Evolutionary conservation across 164 flowering plant species (phyloP).

Genomic region (Dillenia suffruticosa): DNA sequence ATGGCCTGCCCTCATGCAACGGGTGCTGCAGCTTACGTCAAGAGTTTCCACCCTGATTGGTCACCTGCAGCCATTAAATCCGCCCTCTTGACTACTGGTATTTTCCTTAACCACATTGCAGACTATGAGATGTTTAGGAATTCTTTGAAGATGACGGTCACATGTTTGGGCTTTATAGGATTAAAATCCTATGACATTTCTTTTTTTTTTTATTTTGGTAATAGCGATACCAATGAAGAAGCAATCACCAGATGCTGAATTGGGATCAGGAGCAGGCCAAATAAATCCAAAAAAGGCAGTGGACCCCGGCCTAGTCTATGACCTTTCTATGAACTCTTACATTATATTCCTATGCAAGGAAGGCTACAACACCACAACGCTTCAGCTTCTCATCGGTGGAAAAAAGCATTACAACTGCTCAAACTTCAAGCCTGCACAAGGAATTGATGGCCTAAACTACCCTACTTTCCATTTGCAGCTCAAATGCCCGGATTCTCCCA

Average conservation of each 20-base stretch:
- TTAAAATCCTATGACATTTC: background rate
- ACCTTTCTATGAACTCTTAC: conserved; percentile 32
- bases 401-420: conserved; percentile 25
- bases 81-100: conserved; percentile 83
- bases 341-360: conserved; percentile 54
- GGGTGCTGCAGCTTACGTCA: conserved; percentile 65
- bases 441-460: conserved; percentile 71
- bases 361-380: conserved; percentile 43
- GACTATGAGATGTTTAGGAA: no score
- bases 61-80: conserved; percentile 78
- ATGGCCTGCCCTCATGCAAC: conserved; percentile 74
- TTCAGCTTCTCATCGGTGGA: conserved; percentile 32
- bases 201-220: background rate
- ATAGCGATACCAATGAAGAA: conserved; percentile 43
- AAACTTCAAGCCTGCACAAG: conserved; percentile 21
- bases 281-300: conserved; percentile 48
- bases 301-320: conserved; percentile 62
- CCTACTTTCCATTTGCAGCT: conserved; percentile 59
- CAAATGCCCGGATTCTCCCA: background rate
- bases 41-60: conserved; percentile 69
- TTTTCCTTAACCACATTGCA: background rate
- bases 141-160: no score
- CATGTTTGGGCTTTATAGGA: no score
- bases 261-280: conserved; percentile 55
- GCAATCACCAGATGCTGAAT: conserved; percentile 15